Conservation (phyloP, 768 basidiomycete genomes). For the Cyathus striatus region DNA sequence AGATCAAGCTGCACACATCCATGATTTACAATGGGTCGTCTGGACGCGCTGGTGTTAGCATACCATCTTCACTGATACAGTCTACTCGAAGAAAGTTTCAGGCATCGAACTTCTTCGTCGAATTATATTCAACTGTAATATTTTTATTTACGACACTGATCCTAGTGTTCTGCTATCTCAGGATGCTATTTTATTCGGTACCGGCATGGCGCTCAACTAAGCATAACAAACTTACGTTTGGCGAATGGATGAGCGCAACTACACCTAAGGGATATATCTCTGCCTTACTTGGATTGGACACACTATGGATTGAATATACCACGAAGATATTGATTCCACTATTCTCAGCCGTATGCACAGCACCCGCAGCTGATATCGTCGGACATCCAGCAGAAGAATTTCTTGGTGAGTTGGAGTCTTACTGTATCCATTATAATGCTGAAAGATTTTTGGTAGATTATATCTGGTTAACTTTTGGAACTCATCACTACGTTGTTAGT, state of each 20-base stretch:
- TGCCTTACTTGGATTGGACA: constrained; percentile 40
- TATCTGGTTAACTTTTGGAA: constrained; percentile 61
- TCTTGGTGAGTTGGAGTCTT: constrained; percentile 40
- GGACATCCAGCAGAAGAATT: constrained; percentile 60
- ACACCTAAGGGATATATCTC: constrained; percentile 36
- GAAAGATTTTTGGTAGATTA: constrained; percentile 42
- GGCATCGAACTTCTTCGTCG: too few species aligned
- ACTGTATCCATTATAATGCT: neutral
- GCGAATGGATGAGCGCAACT: constrained; percentile 39
- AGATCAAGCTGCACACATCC: constrained; percentile 33
- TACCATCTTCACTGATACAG: constrained; percentile 40
- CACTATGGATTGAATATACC: constrained; percentile 47
- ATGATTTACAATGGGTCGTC: constrained; percentile 66
- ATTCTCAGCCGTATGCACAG: constrained; percentile 72
- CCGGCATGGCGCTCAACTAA: constrained; percentile 32
- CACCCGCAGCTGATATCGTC: constrained; percentile 47
- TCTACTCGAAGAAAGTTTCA: too few species aligned
- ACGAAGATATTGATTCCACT: constrained; percentile 53
- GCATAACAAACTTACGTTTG: constrained; percentile 34
- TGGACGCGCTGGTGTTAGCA: constrained; percentile 45
- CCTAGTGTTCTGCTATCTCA: constrained; percentile 40
- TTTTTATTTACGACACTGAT: constrained; percentile 39
- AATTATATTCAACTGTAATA: constrained; percentile 23
- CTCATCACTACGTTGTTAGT: constrained; percentile 61
- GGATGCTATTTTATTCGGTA: constrained; percentile 34